Evolutionary conservation across 495 filamentous ascomycete genomes (phyloP), one percentile per base, ranked within the genome.

Genomic region (Glonium stellatum): DNA sequence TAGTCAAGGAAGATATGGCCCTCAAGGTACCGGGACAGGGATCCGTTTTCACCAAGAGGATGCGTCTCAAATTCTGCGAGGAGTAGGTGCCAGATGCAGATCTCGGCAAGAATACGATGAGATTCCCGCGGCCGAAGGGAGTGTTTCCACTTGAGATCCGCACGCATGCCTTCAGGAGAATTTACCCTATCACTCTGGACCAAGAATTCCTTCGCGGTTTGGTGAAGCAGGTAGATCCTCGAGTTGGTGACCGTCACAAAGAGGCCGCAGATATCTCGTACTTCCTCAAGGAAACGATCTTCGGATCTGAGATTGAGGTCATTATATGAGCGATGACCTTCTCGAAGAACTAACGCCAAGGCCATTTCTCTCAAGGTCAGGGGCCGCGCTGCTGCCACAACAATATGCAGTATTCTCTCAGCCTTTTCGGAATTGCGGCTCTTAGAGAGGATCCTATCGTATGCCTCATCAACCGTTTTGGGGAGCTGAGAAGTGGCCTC

Each of bases 201-300:
- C 10, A 58, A 27, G 55, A 58, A 58, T 23, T 58, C 55, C 18
- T 25, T 46, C 3, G 55, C 37, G 5, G 55, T 58, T 58, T 58
- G 55, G 34, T 58, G 55, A 2, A 58, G 18, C 5, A 58, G 39
- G 34, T 58, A 58, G 8, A 50, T 36, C 23, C 23, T 58, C 4
- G 18, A 12, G 44, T 58, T 41, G 1, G 21, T 21, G 18, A 58
- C 55, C 12, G n/a, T 52, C 11, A 58, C 25, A 27, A 58, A 58
- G 39, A 58, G 55, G 8, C 55, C 55, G 44, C 55, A 58, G 39
- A 58, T 13, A 50, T 55, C 18, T 15, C 53, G 4, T 21, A 58
- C 39, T 13, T 2, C 1, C 15, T 6, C 5, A 6, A 10, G 8
- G 21, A 48, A 48, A 6, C 46, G 10, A 48, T 9, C 11, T 48